phyloP scores from a whole-genome alignment of 805 yeast species.

The Candida ulmi region DNA sequence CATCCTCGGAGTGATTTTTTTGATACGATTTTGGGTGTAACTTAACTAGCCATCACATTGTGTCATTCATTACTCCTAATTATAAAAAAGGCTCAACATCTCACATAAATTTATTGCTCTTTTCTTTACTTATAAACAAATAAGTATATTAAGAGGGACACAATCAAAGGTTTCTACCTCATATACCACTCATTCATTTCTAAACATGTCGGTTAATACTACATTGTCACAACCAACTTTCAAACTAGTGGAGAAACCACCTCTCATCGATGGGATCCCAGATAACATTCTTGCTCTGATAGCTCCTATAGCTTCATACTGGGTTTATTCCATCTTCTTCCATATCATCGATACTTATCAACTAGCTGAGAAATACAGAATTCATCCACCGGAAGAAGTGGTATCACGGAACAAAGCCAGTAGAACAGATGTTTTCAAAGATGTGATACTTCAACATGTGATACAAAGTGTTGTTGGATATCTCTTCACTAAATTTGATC shows the following conservation, averaged over 20 bases:
- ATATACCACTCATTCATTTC: too few relatives aligned
- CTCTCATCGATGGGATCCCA: constrained; percentile 53
- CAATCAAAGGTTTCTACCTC: too few relatives aligned
- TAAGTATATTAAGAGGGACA: too few relatives aligned
- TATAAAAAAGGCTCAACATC: too few relatives aligned
- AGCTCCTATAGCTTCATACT: constrained; percentile 78
- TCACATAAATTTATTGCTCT: too few relatives aligned
- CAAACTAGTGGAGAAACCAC: constrained; percentile 25
- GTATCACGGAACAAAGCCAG: constrained; percentile 69
- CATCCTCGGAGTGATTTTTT: too few relatives aligned
- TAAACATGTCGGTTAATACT: constrained; percentile 3
- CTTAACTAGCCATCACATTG: too few relatives aligned
- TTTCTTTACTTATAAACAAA: too few relatives aligned
- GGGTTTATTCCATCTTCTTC: constrained; percentile 72
- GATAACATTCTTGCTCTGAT: constrained; percentile 70
- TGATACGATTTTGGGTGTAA: too few relatives aligned
- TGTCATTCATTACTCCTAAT: too few relatives aligned
- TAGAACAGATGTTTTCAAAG: constrained; percentile 62
- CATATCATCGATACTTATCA: constrained; percentile 69
- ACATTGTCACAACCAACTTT: constrained; percentile 5
- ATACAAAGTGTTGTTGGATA: constrained; percentile 75
- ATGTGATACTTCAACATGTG: constrained; percentile 79
- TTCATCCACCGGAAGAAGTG: constrained; percentile 90
- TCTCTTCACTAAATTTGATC: constrained; percentile 50
- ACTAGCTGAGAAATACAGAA: constrained; percentile 76